Evolutionary conservation across 441 rosid species (phyloP), one percentile per base, ranked within the genome.

Genomic region (Eruca vesicaria): DNA sequence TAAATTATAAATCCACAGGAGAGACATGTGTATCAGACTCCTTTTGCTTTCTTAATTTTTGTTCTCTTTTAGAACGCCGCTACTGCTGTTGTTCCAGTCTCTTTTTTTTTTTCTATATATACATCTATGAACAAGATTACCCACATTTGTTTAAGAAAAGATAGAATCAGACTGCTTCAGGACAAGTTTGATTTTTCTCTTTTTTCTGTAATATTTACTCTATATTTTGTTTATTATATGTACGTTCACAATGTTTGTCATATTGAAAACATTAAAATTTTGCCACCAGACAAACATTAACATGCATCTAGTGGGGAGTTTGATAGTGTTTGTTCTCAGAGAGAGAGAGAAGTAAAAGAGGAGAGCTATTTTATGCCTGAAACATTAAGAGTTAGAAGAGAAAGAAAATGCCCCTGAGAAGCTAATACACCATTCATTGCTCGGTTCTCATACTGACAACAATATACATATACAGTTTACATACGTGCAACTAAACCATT

Each of bases 1-100:
- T 6, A 72, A 29, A 15, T 8, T 58, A 71, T 63, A 50, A 59
- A 77, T 52, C 52, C 72, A 38, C 41, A 66, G 73, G 77, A 71
- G 76, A 63, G 73, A 57, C 80, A 43, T 26, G 57, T 65, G 68
- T 65, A 66, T 71, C 58, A 35, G 57, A 71, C 77, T 71, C 73
- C 72, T 66, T 63, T 58, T 71, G 48, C 48, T 63, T 67, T 76
- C 63, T 62, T 75, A 31, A 21, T 68, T 50, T 75, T 75, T 12
- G 19, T 26, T 35, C 11, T 32, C 26, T 11, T 32, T 10, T 16
- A 28, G 23, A 68, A 69, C 74, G 56, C 15, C 16, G 53, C 20
- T 16, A 21, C 20, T 48, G 55, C 55, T 50, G 19, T 8, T 45
- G 36, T 45, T 45, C 53, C 53, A 15, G 53, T 50, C 21, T 50